phyloP scores from a whole-genome alignment of 495 filamentous ascomycete genomes.

The Letharia columbiana region DNA sequence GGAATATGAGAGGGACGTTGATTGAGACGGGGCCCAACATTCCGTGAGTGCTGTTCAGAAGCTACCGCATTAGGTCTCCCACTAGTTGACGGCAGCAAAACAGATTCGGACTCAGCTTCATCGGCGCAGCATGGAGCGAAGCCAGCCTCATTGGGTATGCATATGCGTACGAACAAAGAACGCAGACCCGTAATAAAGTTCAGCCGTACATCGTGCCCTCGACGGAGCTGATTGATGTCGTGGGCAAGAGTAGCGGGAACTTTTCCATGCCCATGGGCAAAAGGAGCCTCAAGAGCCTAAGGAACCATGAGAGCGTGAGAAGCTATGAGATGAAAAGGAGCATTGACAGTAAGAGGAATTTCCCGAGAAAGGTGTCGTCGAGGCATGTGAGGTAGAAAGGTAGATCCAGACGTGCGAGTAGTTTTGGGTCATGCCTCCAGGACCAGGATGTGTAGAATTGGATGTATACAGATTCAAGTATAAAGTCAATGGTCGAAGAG shows the following conservation, averaged over 20 bases:
- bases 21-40: constrained; percentile 40
- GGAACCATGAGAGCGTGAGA: constrained; percentile 8
- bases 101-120: constrained; percentile 50
- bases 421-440: not conserved
- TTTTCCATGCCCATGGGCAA: not conserved
- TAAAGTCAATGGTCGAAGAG: not conserved
- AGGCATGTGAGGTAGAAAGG: not conserved
- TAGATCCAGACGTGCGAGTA: not conserved
- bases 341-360: not conserved
- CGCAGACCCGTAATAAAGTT: constrained; percentile 39
- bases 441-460: not conserved
- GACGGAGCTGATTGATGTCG: constrained; percentile 39
- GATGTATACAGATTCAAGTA: not conserved
- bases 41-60: constrained; percentile 26
- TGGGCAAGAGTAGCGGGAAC: constrained; percentile 14
- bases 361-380: not conserved
- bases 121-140: constrained; percentile 48
- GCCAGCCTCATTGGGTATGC: constrained; percentile 52
- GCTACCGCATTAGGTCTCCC: not conserved
- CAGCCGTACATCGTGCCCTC: constrained; percentile 42
- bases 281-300: not conserved
- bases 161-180: constrained; percentile 61
- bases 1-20: constrained; percentile 35
- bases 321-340: not conserved
- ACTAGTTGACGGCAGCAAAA: not conserved